Evolutionary conservation across 805 yeast species (phyloP), one percentile per base, ranked within the genome.

Genomic region (Ogataea trehaloabstinens): DNA sequence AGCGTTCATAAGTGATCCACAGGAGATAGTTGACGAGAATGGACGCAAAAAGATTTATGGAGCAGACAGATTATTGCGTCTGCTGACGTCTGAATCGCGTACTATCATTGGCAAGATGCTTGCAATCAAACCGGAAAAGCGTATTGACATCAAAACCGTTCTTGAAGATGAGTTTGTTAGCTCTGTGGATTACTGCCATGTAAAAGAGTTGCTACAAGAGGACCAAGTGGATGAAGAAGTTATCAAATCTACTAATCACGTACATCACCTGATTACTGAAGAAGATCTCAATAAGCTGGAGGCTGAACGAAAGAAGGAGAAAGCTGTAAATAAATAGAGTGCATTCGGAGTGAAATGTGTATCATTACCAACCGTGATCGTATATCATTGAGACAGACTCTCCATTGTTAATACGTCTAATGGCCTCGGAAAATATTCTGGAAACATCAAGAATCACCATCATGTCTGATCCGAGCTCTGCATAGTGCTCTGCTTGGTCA

Each of bases 321-420:
- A 52, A 24, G 42, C 42, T 17, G 49, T 39, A 11, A 35, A 41
- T 21, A 47, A 27, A 27, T 27, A 27, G 25, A 15, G 6, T 27
- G 16, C 30, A 27, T 27, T 27, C 7, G 30, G 16, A 27, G 30
- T n/a, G 30, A 12, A 12, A 27, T n/a, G 13, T 8, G 17, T 27
- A 7, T 20, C 24, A 7, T 53, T 45, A 76, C 78, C 79, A 74
- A 2, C 80, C 95, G 51, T 85, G 90, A 53, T 89, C 96, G 65
- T 90, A 93, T 44, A 93, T 70, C 86, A 88, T 84, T 15, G 95
- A 83, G 13, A 93, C 95, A 12, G 91, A 80, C 68, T 93, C 99
- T 50, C 99, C 99, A 52, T 93, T 93, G 63, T 93, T 95, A 35
- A 93, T 91, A 61, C 99, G 75, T 60, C 99, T 74, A 31, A 93